phyloP scores from a whole-genome alignment of 2,329 filamentous ascomycete genomes.

The Ophiostoma sp. region DNA sequence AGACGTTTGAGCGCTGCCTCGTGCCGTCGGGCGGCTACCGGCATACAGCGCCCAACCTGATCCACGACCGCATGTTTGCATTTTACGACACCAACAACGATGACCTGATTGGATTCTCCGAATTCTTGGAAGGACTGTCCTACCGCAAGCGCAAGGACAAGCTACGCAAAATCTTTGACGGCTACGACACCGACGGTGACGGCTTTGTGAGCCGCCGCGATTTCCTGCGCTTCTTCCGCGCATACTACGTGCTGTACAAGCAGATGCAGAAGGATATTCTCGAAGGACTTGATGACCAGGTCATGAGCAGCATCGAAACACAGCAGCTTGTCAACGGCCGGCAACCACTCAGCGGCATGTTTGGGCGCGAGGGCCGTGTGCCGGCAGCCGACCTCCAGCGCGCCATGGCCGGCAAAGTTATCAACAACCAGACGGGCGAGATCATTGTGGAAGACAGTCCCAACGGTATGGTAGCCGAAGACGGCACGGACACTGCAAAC shows the following conservation, averaged over 20 bases:
- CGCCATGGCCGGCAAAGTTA: constrained; percentile 61
- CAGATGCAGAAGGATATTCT: constrained; percentile 83
- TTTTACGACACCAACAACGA: constrained; percentile 93
- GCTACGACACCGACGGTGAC: constrained; percentile 86
- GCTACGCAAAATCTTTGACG: constrained; percentile 50
- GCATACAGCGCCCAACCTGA: constrained; percentile 75
- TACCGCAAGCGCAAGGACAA: constrained; percentile 47
- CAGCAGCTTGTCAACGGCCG: constrained; percentile 70
- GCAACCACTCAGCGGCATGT: constrained; percentile 68
- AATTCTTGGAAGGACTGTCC: constrained; percentile 80
- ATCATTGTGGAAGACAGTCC: constrained; percentile 57
- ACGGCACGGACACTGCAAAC: constrained; percentile 46
- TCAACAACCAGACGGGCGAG: constrained; percentile 54
- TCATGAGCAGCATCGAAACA: constrained; percentile 68
- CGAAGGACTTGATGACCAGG: constrained; percentile 70
- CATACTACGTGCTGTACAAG: constrained; percentile 86
- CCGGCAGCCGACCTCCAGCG: constrained; percentile 58
- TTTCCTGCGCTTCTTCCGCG: constrained; percentile 84
- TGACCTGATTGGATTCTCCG: constrained; percentile 82
- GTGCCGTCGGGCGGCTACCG: constrained; percentile 77
- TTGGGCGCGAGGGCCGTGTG: constrained; percentile 66
- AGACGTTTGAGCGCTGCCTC: constrained; percentile 87
- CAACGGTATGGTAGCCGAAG: constrained; percentile 52
- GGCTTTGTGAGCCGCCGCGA: constrained; percentile 81
- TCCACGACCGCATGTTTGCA: constrained; percentile 93